A percentile compares a stretch with the other conserved stretches of the same genome.
phyloP scores from a whole-genome alignment of 2,329 filamentous ascomycete species.

The Boeremia exigua region DNA sequence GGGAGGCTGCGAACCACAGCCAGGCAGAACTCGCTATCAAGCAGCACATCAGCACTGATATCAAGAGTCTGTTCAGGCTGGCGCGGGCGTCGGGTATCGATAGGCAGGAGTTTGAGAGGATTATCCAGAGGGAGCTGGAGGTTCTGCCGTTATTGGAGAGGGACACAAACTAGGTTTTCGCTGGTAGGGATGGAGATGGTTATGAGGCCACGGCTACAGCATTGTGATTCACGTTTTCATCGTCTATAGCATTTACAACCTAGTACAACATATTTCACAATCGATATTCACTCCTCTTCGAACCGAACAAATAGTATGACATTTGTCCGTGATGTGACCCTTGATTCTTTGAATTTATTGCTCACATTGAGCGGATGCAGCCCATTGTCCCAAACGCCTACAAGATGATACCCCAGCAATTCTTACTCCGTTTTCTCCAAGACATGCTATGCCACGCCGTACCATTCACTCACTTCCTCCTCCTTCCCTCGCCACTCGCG shows the following conservation, averaged over 20 bases:
- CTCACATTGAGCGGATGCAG: background rate
- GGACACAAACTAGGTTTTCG: constrained; percentile 32
- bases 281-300: too few species aligned
- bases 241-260: background rate
- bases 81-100: constrained; percentile 75
- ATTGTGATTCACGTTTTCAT: background rate
- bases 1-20: constrained; percentile 62
- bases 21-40: constrained; percentile 75
- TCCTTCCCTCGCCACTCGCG: constrained; percentile 36
- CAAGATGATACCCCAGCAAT: background rate
- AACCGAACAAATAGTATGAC: too few species aligned
- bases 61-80: constrained; percentile 77
- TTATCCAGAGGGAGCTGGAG: constrained; percentile 75
- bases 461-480: constrained; percentile 38
- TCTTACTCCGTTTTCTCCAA: background rate
- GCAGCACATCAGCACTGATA: constrained; percentile 77
- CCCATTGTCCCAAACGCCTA: background rate
- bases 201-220: background rate
- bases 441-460: background rate
- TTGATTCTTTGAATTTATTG: background rate
- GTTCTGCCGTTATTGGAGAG: constrained; percentile 72
- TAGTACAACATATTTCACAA: too few species aligned
- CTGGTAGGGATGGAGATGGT: background rate
- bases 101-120: constrained; percentile 73
- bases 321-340: too few species aligned